Conservation (phyloP, 352 stramenopile genomes). For the Phytopythium oedochilum region DNA sequence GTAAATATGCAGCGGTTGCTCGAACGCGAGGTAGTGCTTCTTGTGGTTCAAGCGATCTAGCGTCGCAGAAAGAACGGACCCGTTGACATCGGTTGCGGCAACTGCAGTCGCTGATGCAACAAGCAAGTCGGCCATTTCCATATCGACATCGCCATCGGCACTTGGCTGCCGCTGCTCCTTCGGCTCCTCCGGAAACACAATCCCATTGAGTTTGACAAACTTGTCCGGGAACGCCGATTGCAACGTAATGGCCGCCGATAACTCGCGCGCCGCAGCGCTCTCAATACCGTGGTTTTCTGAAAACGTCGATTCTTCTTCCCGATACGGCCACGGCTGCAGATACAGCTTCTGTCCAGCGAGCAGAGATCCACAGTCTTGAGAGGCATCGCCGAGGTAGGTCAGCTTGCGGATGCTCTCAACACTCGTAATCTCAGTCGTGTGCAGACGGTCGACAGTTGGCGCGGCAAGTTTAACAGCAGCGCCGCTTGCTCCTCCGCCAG, state of each 20-base stretch:
- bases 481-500: conserved; percentile 5
- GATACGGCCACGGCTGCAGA: conserved; percentile 77
- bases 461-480: conserved; percentile 10
- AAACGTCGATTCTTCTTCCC: conserved; percentile 51
- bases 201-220: conserved; percentile 58
- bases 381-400: conserved; percentile 45
- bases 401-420: conserved; percentile 70
- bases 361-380: conserved; percentile 26
- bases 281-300: conserved; percentile 41
- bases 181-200: conserved; percentile 64
- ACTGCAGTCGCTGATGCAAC: conserved; percentile 3
- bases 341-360: conserved; percentile 55
- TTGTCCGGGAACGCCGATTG: conserved; percentile 30
- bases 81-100: conserved; percentile 24
- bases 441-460: conserved; percentile 22
- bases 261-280: conserved; percentile 48
- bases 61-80: conserved; percentile 20
- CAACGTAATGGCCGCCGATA: conserved; percentile 42
- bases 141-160: conserved; percentile 15
- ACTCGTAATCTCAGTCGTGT: conserved; percentile 36
- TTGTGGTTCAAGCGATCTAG: conserved; percentile 28
- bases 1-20: conserved; percentile 75
- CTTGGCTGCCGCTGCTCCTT: conserved; percentile 16
- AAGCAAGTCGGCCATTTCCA: conserved; percentile 33
- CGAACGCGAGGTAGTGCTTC: conserved; percentile 76